Evolutionary conservation across 2,329 filamentous ascomycete genomes (phyloP).

Genomic region (Nothomitra cinnamomea): DNA sequence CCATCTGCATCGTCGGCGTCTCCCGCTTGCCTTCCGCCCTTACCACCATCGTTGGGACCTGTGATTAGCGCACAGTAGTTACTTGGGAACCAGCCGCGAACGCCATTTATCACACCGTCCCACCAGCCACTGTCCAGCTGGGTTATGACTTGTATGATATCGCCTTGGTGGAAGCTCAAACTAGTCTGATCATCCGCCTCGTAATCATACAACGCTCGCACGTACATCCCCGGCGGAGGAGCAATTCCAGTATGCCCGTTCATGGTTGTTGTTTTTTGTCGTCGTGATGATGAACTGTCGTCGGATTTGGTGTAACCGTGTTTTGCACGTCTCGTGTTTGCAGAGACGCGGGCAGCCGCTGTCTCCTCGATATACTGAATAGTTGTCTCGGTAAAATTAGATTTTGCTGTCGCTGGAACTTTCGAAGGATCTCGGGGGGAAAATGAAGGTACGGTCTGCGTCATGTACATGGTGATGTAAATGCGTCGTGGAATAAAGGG

Average conservation of each 20-base stretch:
- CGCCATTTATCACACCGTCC: constrained; percentile 95
- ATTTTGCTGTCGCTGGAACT: background rate
- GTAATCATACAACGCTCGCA: constrained; percentile 93
- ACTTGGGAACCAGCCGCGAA: constrained; percentile 96
- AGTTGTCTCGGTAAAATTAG: constrained; percentile 21
- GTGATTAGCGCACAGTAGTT: constrained; percentile 90
- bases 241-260: constrained; percentile 32
- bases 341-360: constrained; percentile 16
- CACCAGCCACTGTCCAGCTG: constrained; percentile 98
- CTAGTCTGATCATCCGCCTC: constrained; percentile 94
- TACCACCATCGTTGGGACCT: constrained; percentile 50
- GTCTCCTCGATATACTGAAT: constrained; percentile 27
- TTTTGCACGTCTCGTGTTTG: background rate
- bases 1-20: constrained; percentile 4
- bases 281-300: constrained; percentile 3
- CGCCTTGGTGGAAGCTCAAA: constrained; percentile 89
- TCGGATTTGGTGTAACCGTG: constrained; percentile 1
- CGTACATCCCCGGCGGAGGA: constrained; percentile 52
- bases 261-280: constrained; percentile 21
- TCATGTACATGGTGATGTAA: constrained; percentile 9
- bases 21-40: constrained; percentile 29
- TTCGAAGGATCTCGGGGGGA: constrained; percentile 1
- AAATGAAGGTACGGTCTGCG: constrained; percentile 5
- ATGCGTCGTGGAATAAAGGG: background rate
- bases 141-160: constrained; percentile 96